phyloP scores from a whole-genome alignment of 768 basidiomycete species.

The Trametes gibbosa region DNA sequence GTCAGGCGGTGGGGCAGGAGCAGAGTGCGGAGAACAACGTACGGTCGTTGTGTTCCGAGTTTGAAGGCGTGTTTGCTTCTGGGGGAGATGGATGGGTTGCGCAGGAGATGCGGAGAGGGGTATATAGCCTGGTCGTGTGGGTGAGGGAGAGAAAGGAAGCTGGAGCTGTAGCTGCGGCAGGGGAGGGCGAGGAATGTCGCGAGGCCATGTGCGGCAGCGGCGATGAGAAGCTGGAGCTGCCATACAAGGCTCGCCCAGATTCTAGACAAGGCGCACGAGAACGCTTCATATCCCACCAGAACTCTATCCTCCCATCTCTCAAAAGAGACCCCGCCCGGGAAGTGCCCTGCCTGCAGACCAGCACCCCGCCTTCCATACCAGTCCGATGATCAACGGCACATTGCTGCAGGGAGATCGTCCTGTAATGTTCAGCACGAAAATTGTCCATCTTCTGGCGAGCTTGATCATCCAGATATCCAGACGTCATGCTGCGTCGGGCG shows the following conservation, averaged over 20 bases:
- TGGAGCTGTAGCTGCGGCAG: slow-evolving; percentile 5
- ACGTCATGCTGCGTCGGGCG: neutral
- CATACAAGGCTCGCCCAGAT: neutral
- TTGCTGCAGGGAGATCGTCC: neutral
- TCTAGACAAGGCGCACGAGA: neutral
- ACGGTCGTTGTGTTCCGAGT: neutral
- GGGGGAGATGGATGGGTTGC: neutral
- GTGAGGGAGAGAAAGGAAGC: neutral
- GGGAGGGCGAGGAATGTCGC: neutral
- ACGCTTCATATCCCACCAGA: neutral
- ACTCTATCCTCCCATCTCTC: too few species aligned
- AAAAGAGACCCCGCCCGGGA: neutral
- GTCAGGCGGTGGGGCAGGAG: neutral
- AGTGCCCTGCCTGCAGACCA: neutral
- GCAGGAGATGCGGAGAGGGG: neutral
- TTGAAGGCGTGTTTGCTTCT: too few species aligned
- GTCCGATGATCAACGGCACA: neutral
- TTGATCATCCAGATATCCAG: neutral
- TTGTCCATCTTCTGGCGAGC: neutral
- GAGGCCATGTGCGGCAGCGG: neutral
- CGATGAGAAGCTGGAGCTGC: slow-evolving; percentile 3
- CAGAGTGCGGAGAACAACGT: neutral
- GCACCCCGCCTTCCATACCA: neutral
- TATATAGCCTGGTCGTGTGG: neutral
- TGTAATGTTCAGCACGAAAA: neutral